Base-by-base conservation (phyloP, 768 basidiomycete genomes). In the Pleurotus djamor region DNA sequence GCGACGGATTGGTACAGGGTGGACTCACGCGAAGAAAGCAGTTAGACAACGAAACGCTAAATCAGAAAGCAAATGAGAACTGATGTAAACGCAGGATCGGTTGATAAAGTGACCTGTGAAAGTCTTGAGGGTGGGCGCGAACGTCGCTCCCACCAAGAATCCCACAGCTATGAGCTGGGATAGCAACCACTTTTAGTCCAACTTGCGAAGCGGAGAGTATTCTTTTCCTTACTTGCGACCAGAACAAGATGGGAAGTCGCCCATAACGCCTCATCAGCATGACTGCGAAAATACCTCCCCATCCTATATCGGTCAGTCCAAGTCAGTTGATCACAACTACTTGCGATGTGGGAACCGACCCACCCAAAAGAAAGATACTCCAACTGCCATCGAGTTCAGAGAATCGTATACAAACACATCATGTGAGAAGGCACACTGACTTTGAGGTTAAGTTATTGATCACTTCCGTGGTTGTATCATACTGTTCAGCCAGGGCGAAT, bases 361-460 rank as follows among this genome's bases (percentile, higher is more conserved):
- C 41, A 83, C 84, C 85, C 13, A 85, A 68, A 7, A 86, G 69
- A 68, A 86, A 87, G 58, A 87, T 86, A 63, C 83, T 86, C 86
- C 85, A 87, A 66, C 85, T 87, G 41, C 9, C 52, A 9, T 17
- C 50, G 67, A 13, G 62, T 60, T 56, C 10, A 63, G 14, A 32
- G 17, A 7, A 16, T n/a, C 13, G 16, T 21, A 10, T 4, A 0
- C 13, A 6, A 38, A 8, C 12, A 16, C 10, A 33, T 14, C 28
- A 5, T 13, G 16, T 21, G 41, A 5, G 33, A 38, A 5, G n/a
- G 38, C 38, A 41, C 33, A 67, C 76, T 32, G 48, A 79, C 78
- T 81, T 87, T 4, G 84, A 82, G 2, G 87, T 86, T 55, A 88
- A 64, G 60, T 85, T 78, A 65, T 88, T 89, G 69, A 88, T 84